phyloP scores from a whole-genome alignment of 1,284 basidiomycete species.

The Tremellales sp. region DNA sequence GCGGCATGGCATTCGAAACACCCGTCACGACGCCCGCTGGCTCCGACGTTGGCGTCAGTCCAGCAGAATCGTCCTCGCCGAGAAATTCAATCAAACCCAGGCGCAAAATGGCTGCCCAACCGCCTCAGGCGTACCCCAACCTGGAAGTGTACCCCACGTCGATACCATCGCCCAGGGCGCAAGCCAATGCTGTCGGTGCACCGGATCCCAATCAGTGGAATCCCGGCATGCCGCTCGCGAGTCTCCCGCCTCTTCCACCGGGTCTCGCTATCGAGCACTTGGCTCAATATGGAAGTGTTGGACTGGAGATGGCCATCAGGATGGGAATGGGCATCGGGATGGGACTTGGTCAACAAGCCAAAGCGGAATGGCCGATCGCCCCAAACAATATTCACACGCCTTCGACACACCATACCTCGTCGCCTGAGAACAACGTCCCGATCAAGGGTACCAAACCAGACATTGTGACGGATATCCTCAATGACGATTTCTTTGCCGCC shows the following conservation, averaged over 20 bases:
- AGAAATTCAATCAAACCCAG: slow-evolving; percentile 30
- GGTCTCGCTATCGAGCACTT: slow-evolving; percentile 44
- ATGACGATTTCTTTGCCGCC: slow-evolving; percentile 41
- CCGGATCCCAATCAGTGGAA: slow-evolving; percentile 12
- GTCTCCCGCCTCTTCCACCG: slow-evolving; percentile 42
- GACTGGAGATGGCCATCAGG: slow-evolving; percentile 50
- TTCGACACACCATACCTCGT: slow-evolving; percentile 11
- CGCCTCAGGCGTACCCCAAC: slow-evolving; percentile 5
- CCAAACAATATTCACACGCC: slow-evolving; percentile 3
- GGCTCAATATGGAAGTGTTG: slow-evolving; percentile 41
- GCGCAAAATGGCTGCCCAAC: slow-evolving; percentile 19
- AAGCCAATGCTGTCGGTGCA: slow-evolving; percentile 5
- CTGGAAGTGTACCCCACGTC: not conserved
- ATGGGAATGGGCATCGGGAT: slow-evolving; percentile 50
- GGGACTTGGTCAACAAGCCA: slow-evolving; percentile 28
- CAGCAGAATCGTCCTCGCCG: slow-evolving; percentile 33
- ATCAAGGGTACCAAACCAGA: slow-evolving; percentile 10
- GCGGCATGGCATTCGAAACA: slow-evolving; percentile 25
- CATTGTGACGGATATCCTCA: slow-evolving; percentile 42
- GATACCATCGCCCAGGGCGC: slow-evolving; percentile 4
- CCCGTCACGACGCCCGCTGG: slow-evolving; percentile 36
- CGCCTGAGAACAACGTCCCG: slow-evolving; percentile 7
- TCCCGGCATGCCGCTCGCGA: slow-evolving; percentile 12
- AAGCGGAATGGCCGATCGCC: slow-evolving; percentile 1
- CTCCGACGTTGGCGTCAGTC: slow-evolving; percentile 29